A percentile compares a stretch with the other conserved stretches of the same genome.
These are phyloP conservation scores for Theileria parva DNA, from an alignment of 169 alveolate species.

Conservation along the genomic window DNA sequence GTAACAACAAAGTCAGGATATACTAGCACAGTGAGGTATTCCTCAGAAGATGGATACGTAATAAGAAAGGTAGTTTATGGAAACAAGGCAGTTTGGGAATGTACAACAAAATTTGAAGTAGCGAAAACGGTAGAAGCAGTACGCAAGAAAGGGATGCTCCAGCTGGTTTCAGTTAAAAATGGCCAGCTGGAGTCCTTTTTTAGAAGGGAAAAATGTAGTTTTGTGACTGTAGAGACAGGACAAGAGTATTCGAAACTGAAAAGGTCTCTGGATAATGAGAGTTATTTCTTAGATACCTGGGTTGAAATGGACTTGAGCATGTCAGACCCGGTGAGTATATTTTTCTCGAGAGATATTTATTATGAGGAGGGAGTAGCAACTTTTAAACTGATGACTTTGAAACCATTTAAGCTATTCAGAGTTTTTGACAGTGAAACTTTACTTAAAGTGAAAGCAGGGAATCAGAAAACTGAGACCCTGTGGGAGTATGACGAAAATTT, in stretches of 20 bases:
- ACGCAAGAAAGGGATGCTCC: neutral
- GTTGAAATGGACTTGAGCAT: conserved; percentile 6
- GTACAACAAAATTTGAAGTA: neutral
- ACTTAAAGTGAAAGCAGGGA: neutral
- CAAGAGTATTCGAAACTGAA: neutral
- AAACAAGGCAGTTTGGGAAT: neutral
- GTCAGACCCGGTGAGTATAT: neutral
- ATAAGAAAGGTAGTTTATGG: neutral
- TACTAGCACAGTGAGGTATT: neutral
- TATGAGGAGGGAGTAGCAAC: neutral
- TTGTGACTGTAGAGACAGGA: neutral
- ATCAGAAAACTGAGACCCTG: neutral
- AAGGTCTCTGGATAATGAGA: neutral
- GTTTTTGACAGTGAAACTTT: neutral
- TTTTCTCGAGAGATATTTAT: neutral
- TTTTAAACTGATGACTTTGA: neutral
- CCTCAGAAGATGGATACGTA: neutral
- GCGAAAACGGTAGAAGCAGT: neutral
- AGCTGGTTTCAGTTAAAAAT: neutral
- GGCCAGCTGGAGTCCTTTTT: neutral
- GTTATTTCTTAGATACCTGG: neutral
- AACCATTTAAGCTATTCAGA: neutral
- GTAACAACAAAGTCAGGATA: neutral
- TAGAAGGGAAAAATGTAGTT: neutral
- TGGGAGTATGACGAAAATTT: neutral